Evolutionary conservation across 805 yeast genomes (phyloP).

Genomic region (Yarrowia keelungensis): DNA sequence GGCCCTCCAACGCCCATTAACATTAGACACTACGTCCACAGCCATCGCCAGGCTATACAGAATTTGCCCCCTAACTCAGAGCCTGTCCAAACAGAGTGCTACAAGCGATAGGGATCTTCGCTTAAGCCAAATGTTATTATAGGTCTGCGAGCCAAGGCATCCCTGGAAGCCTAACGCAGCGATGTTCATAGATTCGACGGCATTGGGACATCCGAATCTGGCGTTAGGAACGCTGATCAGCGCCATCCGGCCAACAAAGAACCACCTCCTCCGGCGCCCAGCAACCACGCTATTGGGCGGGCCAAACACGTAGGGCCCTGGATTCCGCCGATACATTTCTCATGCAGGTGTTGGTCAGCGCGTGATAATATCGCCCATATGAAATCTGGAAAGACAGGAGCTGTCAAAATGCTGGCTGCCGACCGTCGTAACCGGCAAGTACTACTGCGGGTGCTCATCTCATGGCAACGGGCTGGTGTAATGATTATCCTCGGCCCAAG

Average conservation of each 20-base stretch:
- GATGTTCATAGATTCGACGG: conserved; percentile 25
- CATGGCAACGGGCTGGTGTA: conserved; percentile 31
- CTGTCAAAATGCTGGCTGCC: background rate
- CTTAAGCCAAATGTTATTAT: background rate
- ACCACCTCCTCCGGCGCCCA: background rate
- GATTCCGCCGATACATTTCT: background rate
- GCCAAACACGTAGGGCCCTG: background rate
- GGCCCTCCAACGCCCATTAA: background rate
- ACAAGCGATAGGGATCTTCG: conserved; percentile 27
- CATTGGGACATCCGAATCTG: conserved; percentile 23
- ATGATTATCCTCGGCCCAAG: conserved; percentile 23
- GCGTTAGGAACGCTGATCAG: conserved; percentile 27
- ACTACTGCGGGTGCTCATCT: conserved; percentile 11
- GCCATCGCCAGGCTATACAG: conserved; percentile 15
- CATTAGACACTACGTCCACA: conserved; percentile 4
- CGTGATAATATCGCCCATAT: conserved; percentile 11
- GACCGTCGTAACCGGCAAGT: background rate
- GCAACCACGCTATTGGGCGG: conserved; percentile 15
- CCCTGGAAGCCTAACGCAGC: conserved; percentile 2
- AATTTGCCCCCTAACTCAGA: conserved; percentile 28
- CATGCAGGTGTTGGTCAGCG: conserved; percentile 2
- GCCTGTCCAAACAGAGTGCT: conserved; percentile 25
- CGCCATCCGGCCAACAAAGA: conserved; percentile 9
- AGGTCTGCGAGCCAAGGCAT: conserved; percentile 25
- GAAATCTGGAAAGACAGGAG: background rate